A percentile compares a stretch with the other conserved stretches of the same genome.
Evolutionary conservation across 306 rosid genomes (phyloP).

Genomic region (Cyclanthera cordifolia): DNA sequence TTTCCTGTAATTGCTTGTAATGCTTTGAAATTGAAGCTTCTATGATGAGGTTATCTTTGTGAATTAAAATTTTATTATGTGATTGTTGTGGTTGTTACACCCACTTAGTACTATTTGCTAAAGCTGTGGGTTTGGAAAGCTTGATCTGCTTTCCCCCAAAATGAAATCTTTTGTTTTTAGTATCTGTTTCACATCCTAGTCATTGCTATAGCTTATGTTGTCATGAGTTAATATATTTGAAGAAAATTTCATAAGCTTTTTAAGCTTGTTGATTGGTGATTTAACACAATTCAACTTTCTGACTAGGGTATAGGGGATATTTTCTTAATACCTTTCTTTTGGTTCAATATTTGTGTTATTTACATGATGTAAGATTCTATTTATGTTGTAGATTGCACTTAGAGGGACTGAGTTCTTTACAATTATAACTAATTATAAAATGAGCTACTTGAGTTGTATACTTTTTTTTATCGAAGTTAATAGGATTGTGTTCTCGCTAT

Average conservation of each 20-base stretch:
- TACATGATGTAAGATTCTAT: not conserved
- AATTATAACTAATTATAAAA: not conserved
- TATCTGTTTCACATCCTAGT: not conserved
- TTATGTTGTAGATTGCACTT: not conserved
- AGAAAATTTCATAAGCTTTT: not conserved
- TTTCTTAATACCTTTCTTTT: not conserved
- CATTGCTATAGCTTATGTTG: not conserved
- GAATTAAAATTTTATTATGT: not conserved
- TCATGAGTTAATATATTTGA: not conserved
- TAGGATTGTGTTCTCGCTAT: not conserved
- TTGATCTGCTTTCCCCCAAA: not conserved
- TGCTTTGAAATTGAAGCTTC: not conserved
- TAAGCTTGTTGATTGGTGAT: too few species aligned
- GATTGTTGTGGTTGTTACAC: not conserved
- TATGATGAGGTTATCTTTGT: not conserved
- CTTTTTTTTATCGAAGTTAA: not conserved
- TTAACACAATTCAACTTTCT: too few species aligned
- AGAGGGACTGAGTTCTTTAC: not conserved
- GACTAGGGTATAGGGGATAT: not conserved
- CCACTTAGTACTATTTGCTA: not conserved
- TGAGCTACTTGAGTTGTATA: not conserved
- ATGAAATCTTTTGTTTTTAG: not conserved
- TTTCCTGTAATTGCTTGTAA: not conserved
- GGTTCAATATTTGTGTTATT: not conserved
- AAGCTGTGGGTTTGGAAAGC: not conserved